These are phyloP conservation scores for Panicum virgatum DNA, from an alignment of 202 grass and related monocot species.

Conservation along the genomic window DNA sequence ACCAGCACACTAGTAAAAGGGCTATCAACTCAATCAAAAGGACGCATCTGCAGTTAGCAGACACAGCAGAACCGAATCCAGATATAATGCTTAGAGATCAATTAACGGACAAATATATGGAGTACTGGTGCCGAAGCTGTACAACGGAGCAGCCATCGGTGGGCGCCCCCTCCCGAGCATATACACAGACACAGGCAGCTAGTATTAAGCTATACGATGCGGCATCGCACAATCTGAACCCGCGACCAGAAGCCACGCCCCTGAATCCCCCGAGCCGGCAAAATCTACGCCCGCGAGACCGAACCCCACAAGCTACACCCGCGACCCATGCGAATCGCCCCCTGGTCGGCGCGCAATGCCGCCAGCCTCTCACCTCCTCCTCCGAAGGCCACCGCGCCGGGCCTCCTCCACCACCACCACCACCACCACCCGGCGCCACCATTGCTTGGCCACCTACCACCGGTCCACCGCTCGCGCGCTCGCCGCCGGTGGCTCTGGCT, in stretches of 20 bases:
- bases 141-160: neutral
- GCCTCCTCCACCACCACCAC: conserved; percentile 6
- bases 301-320: neutral
- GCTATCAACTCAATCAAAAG: neutral
- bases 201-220: neutral
- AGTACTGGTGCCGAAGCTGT: too few relatives aligned
- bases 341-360: conserved; percentile 19
- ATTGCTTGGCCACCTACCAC: conserved; percentile 17
- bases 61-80: neutral
- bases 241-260: neutral
- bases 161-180: neutral
- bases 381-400: conserved; percentile 55
- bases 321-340: neutral
- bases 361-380: conserved; percentile 54
- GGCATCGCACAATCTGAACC: neutral
- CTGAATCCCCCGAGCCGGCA: neutral
- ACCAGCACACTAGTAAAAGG: neutral
- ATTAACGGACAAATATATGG: neutral
- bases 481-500: neutral
- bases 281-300: neutral
- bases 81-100: neutral
- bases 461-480: neutral
- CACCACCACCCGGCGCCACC: conserved; percentile 45
- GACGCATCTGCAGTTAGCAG: neutral
- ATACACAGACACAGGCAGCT: too few relatives aligned